A percentile compares a stretch with the other conserved stretches of the same genome.
Evolutionary conservation across 441 rosid genomes (phyloP).

Genomic region (Metrosideros polymorpha): DNA sequence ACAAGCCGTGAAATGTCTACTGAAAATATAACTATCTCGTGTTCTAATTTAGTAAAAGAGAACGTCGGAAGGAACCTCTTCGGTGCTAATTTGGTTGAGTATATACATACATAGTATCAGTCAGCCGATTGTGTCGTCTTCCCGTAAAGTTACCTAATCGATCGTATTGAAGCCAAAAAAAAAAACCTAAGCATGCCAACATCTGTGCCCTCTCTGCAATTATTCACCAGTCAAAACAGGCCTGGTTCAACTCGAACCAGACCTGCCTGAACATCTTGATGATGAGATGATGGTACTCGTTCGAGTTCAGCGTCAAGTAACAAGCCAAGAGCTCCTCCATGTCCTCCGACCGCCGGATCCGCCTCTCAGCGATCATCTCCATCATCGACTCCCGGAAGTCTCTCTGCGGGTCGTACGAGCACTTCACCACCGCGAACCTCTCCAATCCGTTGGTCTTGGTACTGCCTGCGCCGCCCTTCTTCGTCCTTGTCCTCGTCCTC

Average conservation of each 20-base stretch:
- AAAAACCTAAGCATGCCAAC: not conserved
- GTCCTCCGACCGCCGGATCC: slow-evolving; percentile 48
- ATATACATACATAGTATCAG: not conserved
- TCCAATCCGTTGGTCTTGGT: slow-evolving; percentile 19
- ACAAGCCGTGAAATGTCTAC: not conserved
- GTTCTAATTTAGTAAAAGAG: not conserved
- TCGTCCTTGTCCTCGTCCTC: slow-evolving; percentile 7
- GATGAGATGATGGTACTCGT: slow-evolving; percentile 74
- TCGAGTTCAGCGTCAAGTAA: slow-evolving; percentile 66
- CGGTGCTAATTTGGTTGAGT: not conserved
- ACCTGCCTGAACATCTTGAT: slow-evolving; percentile 81
- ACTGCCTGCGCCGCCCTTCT: slow-evolving; percentile 17
- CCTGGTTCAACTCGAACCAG: slow-evolving; percentile 45
- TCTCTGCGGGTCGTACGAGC: slow-evolving; percentile 58
- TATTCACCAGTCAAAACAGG: slow-evolving; percentile 6
- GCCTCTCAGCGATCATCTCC: slow-evolving; percentile 79
- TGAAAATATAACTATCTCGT: not conserved
- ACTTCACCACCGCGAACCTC: slow-evolving; percentile 70
- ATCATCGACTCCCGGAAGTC: slow-evolving; percentile 87
- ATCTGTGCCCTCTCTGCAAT: not conserved
- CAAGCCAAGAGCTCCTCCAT: slow-evolving; percentile 85
- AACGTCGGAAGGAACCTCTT: not conserved
- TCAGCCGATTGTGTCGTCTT: not conserved
- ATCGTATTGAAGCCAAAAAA: not conserved
- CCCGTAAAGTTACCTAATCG: not conserved